Conservation (phyloP, 2,329 filamentous ascomycete genomes). For the Apiospora saccharicola region DNA sequence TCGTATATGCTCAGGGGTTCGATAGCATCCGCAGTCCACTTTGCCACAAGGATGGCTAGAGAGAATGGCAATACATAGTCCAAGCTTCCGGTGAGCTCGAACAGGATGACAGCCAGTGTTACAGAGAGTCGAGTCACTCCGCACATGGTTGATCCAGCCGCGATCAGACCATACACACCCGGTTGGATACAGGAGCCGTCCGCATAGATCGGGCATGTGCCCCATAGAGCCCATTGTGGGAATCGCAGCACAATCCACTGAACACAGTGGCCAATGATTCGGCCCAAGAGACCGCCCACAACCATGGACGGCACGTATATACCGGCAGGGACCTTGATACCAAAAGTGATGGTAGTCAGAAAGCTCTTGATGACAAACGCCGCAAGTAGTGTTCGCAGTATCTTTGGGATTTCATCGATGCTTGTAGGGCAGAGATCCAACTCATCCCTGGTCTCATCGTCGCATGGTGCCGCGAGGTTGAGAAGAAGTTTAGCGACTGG, state of each 20-base stretch:
- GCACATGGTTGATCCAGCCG: slow-evolving; percentile 96
- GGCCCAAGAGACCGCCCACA: slow-evolving; percentile 89
- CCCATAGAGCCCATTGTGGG: slow-evolving; percentile 76
- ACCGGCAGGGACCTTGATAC: slow-evolving; percentile 94
- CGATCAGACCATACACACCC: slow-evolving; percentile 95
- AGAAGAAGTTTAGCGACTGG: slow-evolving; percentile 90
- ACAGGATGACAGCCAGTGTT: slow-evolving; percentile 92
- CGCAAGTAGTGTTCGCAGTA: slow-evolving; percentile 73
- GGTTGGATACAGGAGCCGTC: slow-evolving; percentile 90
- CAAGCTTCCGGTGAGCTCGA: slow-evolving; percentile 92
- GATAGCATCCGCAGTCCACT: slow-evolving; percentile 96
- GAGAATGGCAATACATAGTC: slow-evolving; percentile 97
- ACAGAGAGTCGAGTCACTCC: slow-evolving; percentile 94
- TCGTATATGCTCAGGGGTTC: slow-evolving; percentile 97
- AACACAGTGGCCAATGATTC: slow-evolving; percentile 83
- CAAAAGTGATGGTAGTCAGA: slow-evolving; percentile 90
- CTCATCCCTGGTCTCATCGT: slow-evolving; percentile 67
- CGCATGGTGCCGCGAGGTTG: slow-evolving; percentile 89
- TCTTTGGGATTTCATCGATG: slow-evolving; percentile 78
- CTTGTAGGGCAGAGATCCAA: slow-evolving; percentile 80
- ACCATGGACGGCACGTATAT: slow-evolving; percentile 99
- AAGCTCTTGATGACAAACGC: slow-evolving; percentile 92
- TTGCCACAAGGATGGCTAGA: slow-evolving; percentile 89
- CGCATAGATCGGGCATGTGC: slow-evolving; percentile 72
- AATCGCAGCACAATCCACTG: slow-evolving; percentile 82